Evolutionary conservation across 2,329 filamentous ascomycete genomes (phyloP), one percentile per base, ranked within the genome.

Genomic region (Xenoacremonium recifei): DNA sequence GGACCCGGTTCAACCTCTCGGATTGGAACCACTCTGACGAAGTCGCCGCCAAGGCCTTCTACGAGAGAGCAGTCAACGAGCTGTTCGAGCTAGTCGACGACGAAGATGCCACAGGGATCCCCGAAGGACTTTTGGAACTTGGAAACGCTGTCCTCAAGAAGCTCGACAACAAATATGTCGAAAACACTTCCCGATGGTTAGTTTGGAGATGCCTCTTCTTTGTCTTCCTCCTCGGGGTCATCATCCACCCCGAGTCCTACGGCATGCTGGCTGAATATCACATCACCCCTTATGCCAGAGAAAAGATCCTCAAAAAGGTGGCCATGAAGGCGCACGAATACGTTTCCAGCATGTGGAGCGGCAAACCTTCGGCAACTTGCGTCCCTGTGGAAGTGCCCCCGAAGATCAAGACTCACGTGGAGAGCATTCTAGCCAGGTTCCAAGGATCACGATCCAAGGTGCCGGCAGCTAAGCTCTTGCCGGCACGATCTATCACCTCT

Each of bases 141-240:
- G 87, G 89, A 50, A 88, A 86, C 62, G 88, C 89, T 49, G 89
- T 96, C 45, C 70, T 96, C 33, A 77, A 78, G 45, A 90, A 90
- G 57, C 72, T 96, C 45, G 83, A 88, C 50, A 76, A 76, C 51
- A 84, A 85, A 52, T 80, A 80, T 50, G 82, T 87, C 48, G 84
- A 87, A 51, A 82, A 80, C 53, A 89, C 89, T 29, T 82, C 89
- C 48, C 83, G 83, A 54, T 95, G 91, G 72, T 79, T 97, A 51
- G 84, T 96, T 49, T 88, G 85, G 57, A 87, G 91, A 61, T 99
- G 92, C 83, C 84, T 96, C 48, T 96, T 97, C 63, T 87, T 89
- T 49, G 85, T 85, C 38, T 96, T 93, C 66, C 73, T 97, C 25
- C 77, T 89, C 35, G 85, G 87, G 55, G 85, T 89, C 39, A 80